Conservation (phyloP, 352 stramenopile genomes). For the Halophytophthora polymorphica region DNA sequence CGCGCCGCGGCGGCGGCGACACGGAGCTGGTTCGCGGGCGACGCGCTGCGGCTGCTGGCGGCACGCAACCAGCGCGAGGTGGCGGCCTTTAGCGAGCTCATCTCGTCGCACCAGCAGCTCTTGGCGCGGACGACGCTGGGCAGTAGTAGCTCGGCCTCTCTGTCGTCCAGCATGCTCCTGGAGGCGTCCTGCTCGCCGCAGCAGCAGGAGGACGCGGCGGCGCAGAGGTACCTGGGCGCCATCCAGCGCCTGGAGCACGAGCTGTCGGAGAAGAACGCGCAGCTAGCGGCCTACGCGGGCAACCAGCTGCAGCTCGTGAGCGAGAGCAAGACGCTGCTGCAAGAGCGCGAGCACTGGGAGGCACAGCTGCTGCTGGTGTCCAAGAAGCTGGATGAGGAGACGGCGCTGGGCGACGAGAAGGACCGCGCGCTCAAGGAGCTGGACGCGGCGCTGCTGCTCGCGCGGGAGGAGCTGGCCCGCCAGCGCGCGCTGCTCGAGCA, state of each 20-base stretch:
- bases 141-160: slow-evolving; percentile 14
- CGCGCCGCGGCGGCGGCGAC: too few species aligned
- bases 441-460: slow-evolving; percentile 38
- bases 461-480: slow-evolving; percentile 58
- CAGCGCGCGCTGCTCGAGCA: slow-evolving; percentile 51
- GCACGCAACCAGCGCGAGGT: slow-evolving; percentile 63
- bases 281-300: slow-evolving; percentile 45
- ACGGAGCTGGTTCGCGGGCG: slow-evolving; percentile 26
- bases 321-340: slow-evolving; percentile 72
- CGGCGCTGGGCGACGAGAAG: slow-evolving; percentile 58
- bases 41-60: slow-evolving; percentile 54
- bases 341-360: slow-evolving; percentile 61
- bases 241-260: slow-evolving; percentile 74
- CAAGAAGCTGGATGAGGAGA: slow-evolving; percentile 63
- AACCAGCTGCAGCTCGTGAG: slow-evolving; percentile 64
- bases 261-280: slow-evolving; percentile 61
- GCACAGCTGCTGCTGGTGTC: slow-evolving; percentile 50
- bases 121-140: slow-evolving; percentile 36
- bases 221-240: slow-evolving; percentile 49
- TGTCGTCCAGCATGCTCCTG: slow-evolving; percentile 15
- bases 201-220: slow-evolving; percentile 25
- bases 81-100: slow-evolving; percentile 50
- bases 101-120: slow-evolving; percentile 70
- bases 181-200: slow-evolving; percentile 2
- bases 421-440: slow-evolving; percentile 66